Evolutionary conservation across 2,329 filamentous ascomycete species (phyloP).

Genomic region (Trichoderma asperellum): DNA sequence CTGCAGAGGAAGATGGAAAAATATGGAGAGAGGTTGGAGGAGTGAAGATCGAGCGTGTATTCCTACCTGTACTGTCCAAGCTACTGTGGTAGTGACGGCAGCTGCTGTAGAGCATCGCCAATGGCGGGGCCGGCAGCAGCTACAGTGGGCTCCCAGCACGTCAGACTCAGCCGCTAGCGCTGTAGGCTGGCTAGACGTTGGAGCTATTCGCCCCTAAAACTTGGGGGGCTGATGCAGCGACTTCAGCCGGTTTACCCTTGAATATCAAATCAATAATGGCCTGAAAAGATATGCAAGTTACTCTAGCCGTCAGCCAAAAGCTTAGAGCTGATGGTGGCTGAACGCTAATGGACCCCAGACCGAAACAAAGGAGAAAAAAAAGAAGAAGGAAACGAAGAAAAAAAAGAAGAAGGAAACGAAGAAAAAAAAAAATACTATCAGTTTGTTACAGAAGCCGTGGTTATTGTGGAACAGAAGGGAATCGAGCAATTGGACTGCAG

Average conservation of each 20-base stretch:
- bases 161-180: slow-evolving; percentile 21
- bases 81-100: neutral
- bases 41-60: neutral
- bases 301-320: neutral
- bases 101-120: neutral
- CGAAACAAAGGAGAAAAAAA: neutral
- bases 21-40: neutral
- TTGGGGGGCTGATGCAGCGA: slow-evolving; percentile 8
- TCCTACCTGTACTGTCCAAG: neutral
- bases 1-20: neutral
- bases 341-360: neutral
- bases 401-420: neutral
- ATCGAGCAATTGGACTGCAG: neutral
- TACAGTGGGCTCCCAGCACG: slow-evolving; percentile 15
- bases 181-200: slow-evolving; percentile 1
- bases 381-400: too few species aligned
- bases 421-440: too few species aligned
- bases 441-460: too few species aligned
- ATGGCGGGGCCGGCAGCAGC: slow-evolving; percentile 11
- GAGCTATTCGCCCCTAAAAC: slow-evolving; percentile 8
- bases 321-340: neutral
- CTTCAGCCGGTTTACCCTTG: neutral
- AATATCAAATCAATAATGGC: neutral
- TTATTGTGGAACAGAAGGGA: neutral
- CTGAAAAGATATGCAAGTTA: neutral